Evolutionary conservation across 2,329 filamentous ascomycete species (phyloP).

Genomic region (Daldinia sp.): DNA sequence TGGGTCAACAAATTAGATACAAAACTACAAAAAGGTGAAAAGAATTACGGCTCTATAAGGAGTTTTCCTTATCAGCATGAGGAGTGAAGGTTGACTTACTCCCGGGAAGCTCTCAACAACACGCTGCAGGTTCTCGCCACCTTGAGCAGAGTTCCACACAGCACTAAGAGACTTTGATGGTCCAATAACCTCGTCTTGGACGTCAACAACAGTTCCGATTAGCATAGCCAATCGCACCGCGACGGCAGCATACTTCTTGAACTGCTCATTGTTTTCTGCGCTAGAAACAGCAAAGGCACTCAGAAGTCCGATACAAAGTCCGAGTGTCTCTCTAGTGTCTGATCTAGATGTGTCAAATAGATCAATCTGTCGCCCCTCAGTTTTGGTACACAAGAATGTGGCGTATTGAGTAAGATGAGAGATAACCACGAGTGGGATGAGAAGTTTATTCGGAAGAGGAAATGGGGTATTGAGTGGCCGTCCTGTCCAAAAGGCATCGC

Average conservation of each 20-base stretch:
- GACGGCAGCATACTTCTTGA: slow-evolving; percentile 53
- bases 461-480: slow-evolving; percentile 28
- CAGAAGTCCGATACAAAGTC: slow-evolving; percentile 57
- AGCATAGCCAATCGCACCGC: slow-evolving; percentile 56
- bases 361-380: slow-evolving; percentile 19
- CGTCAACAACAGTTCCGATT: slow-evolving; percentile 55
- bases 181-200: slow-evolving; percentile 46
- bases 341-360: slow-evolving; percentile 16
- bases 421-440: slow-evolving; percentile 55
- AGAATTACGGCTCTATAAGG: not conserved
- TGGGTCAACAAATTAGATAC: slow-evolving; percentile 11
- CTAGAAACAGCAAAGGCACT: slow-evolving; percentile 54
- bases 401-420: slow-evolving; percentile 48
- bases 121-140: slow-evolving; percentile 36
- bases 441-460: slow-evolving; percentile 44
- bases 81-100: slow-evolving; percentile 20
- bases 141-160: slow-evolving; percentile 44
- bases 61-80: not conserved
- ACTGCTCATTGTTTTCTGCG: slow-evolving; percentile 45
- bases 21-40: not conserved
- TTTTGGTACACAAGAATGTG: slow-evolving; percentile 24
- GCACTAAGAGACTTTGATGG: slow-evolving; percentile 42
- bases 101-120: slow-evolving; percentile 31
- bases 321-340: slow-evolving; percentile 47
- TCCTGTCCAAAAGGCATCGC: slow-evolving; percentile 33